phyloP scores from a whole-genome alignment of 345 rosid genomes.

The Trapa bicornis region DNA sequence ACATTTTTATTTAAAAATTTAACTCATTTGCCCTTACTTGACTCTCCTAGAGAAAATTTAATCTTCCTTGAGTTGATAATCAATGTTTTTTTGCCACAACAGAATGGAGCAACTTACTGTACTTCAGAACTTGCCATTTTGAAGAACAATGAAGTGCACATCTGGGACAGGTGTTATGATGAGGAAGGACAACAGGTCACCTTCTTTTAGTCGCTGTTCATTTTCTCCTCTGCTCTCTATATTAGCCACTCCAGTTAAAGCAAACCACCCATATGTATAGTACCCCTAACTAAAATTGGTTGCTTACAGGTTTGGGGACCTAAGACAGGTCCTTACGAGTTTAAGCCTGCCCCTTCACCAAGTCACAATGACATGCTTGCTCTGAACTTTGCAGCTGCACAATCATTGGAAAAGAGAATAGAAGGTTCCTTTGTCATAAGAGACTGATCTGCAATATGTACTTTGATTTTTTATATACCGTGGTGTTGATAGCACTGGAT shows the following conservation, averaged over 20 bases:
- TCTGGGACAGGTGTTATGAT: slow-evolving; percentile 89
- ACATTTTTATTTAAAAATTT: not conserved
- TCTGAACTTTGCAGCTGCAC: slow-evolving; percentile 33
- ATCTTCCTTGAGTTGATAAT: not conserved
- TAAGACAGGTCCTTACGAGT: slow-evolving; percentile 64
- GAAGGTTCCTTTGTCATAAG: slow-evolving; percentile 73
- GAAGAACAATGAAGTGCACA: slow-evolving; percentile 76
- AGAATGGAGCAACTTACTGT: slow-evolving; percentile 71
- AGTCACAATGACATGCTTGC: slow-evolving; percentile 35
- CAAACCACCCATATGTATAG: not conserved
- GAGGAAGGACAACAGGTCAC: slow-evolving; percentile 62
- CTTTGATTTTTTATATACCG: too few species aligned
- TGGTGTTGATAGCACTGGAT: too few species aligned
- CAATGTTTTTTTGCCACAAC: not conserved
- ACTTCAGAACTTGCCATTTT: slow-evolving; percentile 72
- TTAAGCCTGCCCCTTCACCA: slow-evolving; percentile 61
- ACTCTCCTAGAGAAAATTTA: not conserved
- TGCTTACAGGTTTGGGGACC: slow-evolving; percentile 75
- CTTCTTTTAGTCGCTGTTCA: not conserved
- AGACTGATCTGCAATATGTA: slow-evolving; percentile 14
- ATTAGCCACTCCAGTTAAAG: too few species aligned
- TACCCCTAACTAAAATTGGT: not conserved
- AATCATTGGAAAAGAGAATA: slow-evolving; percentile 49
- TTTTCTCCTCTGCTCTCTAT: not conserved
- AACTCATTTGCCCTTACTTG: not conserved